Evolutionary conservation across 176 grass and related monocot species (phyloP).

Genomic region (Zoysia pacifica): DNA sequence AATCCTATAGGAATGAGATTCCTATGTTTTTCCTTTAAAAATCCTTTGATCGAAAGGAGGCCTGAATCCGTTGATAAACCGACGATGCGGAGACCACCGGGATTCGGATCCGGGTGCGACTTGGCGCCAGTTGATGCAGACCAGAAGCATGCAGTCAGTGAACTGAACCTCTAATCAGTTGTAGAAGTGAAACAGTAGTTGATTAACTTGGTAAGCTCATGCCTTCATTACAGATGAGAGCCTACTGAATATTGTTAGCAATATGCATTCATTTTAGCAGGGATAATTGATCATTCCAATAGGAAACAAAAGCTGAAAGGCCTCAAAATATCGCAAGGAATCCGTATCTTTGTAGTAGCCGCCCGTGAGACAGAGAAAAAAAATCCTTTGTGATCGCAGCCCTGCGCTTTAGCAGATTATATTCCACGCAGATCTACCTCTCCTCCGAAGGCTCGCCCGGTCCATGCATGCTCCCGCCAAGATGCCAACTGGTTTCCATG

Average conservation of each 20-base stretch:
- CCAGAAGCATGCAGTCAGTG: background rate
- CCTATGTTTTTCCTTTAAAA: no score
- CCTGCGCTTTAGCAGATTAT: constrained; percentile 42
- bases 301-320: background rate
- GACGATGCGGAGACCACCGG: constrained; percentile 34
- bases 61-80: background rate
- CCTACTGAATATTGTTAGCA: background rate
- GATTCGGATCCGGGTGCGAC: constrained; percentile 35
- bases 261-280: background rate
- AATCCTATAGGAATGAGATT: no score
- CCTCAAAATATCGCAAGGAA: constrained; percentile 40
- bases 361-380: no score
- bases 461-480: constrained; percentile 19
- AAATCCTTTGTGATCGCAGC: background rate
- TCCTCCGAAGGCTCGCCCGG: background rate
- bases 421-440: constrained; percentile 37
- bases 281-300: background rate
- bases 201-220: background rate
- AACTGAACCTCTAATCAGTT: background rate
- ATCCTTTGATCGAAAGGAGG: no score
- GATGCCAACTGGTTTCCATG: constrained; percentile 23
- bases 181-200: background rate
- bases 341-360: constrained; percentile 1
- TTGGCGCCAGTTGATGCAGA: constrained; percentile 30
- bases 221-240: background rate